Base-by-base conservation (phyloP, 768 basidiomycete species). In the Psilocybe azurescens region DNA sequence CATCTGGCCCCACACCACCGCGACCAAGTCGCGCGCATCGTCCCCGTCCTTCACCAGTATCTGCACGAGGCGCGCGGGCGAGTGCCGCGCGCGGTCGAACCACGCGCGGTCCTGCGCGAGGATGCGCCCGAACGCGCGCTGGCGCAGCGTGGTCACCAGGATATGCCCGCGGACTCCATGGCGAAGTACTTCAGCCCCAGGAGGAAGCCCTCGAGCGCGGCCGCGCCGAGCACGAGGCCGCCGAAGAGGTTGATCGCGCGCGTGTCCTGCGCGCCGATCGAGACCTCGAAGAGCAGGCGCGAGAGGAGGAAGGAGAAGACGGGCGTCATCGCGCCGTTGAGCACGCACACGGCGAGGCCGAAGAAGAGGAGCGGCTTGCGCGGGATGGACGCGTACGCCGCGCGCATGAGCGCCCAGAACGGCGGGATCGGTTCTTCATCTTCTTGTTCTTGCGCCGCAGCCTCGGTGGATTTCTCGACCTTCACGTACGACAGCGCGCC, bases 251-350 rank as follows among this genome's bases (percentile, higher is more conserved):
- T 88, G 76, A 94, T 90, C 28, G 78, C 72, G 10, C 77, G 70
- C 1, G 83, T 68, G 61, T 94, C 81, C 24, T 87, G 79, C 1
- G 89, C 93, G 55, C 89, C 88, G 67, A 80, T 83, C 39, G 90
- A 89, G 13, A 93, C 87, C 63, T 91, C 83, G 72, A 85, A 90
- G 58, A 97, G 83, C 13, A 99, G 84, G 7, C 83, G 83, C 8
- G 94, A 92, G 68, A 97, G 88, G 65, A 95, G 83, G 79, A 83
- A 94, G 1, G 97, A 95, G 82, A 98, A 99, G 49, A 98, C 61
- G 2, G 97, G 97, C 0, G 95, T 97, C 80, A 91, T 87, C 3
- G 91, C 84, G 20, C 97, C 97, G 66, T 87, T 90, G 56, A 85
- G 74, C 46, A 94, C 64, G 60, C 89, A 89, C n/a, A 85, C 70